These are phyloP conservation scores for Trichophyton benhamiae DNA, from an alignment of 2,329 filamentous ascomycete species.

Conservation along the genomic window DNA sequence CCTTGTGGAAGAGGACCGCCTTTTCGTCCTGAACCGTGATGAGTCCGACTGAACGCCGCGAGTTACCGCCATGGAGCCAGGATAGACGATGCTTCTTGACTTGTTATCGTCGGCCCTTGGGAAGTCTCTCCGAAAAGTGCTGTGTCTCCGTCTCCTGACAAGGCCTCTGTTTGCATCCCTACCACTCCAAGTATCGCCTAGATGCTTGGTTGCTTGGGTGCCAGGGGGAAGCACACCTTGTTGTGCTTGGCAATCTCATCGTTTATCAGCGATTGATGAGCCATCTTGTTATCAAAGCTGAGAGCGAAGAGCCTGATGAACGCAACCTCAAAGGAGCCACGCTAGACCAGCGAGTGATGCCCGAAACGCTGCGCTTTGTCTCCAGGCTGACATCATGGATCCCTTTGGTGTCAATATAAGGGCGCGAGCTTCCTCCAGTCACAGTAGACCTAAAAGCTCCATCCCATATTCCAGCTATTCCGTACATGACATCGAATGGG, in stretches of 20 bases:
- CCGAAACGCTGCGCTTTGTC: background rate
- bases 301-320: background rate
- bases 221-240: background rate
- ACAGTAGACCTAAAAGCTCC: no score
- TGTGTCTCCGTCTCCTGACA: background rate
- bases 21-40: background rate
- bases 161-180: background rate
- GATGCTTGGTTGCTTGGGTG: background rate
- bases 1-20: background rate
- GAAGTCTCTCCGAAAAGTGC: background rate
- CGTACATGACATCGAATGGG: background rate
- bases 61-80: background rate
- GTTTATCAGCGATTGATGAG: background rate
- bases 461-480: background rate
- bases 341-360: background rate
- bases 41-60: background rate
- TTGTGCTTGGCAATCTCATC: background rate
- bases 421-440: background rate
- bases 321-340: background rate
- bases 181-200: background rate
- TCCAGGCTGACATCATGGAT: background rate
- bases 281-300: background rate
- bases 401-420: background rate
- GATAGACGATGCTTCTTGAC: background rate
- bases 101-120: background rate